Evolutionary conservation across 1,284 basidiomycete genomes (phyloP), one percentile per base, ranked within the genome.

Genomic region (Cryptococcus wingfieldii): DNA sequence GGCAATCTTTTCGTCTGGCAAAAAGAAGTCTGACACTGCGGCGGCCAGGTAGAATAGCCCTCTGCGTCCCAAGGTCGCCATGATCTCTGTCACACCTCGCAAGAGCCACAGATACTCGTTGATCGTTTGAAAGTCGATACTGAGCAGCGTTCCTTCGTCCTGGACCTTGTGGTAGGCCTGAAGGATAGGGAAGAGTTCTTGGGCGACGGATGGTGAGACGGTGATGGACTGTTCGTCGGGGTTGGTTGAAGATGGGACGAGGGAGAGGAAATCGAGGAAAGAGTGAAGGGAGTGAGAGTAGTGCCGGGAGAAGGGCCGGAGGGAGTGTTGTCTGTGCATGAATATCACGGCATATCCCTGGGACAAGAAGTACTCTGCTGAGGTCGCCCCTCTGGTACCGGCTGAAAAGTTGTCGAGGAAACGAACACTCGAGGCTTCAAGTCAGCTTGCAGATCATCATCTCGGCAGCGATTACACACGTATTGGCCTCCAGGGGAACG

Each of bases 401-500:
- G 96, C 96, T 73, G 92, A 96, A 77, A 98, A 98, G 80, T 98
- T 98, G 77, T 98, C 95, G 31, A 98, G 81, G 77, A 97, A 98
- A 50, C 96, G 90, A 46, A 98, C 95, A 62, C 93, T 97, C 75
- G 23, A 23, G 23, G 23, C 23, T 47, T 75, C 51, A 28, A 37
- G 37, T 37, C 18, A 43, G 23, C 27, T 16, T 27, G 25, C 31
- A 53, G 44, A 27, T 41, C 39, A 41, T 42, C 49, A 50, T 43
- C 13, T 43, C 18, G 27, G 34, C 23, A 23, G 23, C 23, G 31
- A 27, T 25, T 38, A 80, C 90, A 85, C 82, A 95, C 91, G 95
- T 91, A 71, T 96, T 96, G 79, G 92, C 85, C 80, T 97, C 93
- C 58, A 97, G 79, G 6, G 92, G 93, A 5, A 96, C 93, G 1